Evolutionary conservation across 176 grass and related monocot genomes (phyloP).

Genomic region (Zea luxurians): DNA sequence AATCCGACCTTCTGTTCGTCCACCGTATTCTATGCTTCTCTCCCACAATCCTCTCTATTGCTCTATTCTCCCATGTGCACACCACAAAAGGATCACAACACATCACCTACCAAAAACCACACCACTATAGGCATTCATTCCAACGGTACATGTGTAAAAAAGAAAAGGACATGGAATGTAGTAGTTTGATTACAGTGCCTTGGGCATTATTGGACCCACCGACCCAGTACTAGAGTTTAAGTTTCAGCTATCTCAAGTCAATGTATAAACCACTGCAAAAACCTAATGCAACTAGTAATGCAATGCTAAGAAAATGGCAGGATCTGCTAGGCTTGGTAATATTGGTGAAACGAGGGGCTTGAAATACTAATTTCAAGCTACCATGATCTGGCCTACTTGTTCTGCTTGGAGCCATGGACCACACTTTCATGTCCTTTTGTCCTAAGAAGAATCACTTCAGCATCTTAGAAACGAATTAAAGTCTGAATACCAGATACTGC

Average conservation of each 20-base stretch:
- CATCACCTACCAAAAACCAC: not conserved
- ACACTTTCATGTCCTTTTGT: constrained; percentile 18
- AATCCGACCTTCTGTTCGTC: no score
- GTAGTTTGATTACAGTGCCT: not conserved
- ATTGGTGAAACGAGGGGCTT: not conserved
- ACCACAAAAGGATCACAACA: no score
- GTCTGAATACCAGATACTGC: constrained; percentile 10
- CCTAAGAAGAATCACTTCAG: constrained; percentile 10
- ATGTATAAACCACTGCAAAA: constrained; percentile 17
- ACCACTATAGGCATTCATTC: not conserved
- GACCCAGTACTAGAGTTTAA: not conserved
- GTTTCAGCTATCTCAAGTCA: constrained; percentile 12
- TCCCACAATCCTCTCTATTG: no score
- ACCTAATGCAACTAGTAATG: constrained; percentile 11
- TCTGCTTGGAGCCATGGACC: constrained; percentile 33
- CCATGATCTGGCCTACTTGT: constrained; percentile 19
- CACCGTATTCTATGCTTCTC: no score
- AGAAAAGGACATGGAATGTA: not conserved
- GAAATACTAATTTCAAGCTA: constrained; percentile 21
- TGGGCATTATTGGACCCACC: not conserved
- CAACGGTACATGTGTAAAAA: not conserved
- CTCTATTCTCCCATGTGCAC: no score
- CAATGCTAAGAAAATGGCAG: constrained; percentile 15
- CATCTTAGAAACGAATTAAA: constrained; percentile 13
- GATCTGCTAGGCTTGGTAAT: not conserved